Evolutionary conservation across 139 green algal species (phyloP).

Genomic region (Tetraselmis striata): DNA sequence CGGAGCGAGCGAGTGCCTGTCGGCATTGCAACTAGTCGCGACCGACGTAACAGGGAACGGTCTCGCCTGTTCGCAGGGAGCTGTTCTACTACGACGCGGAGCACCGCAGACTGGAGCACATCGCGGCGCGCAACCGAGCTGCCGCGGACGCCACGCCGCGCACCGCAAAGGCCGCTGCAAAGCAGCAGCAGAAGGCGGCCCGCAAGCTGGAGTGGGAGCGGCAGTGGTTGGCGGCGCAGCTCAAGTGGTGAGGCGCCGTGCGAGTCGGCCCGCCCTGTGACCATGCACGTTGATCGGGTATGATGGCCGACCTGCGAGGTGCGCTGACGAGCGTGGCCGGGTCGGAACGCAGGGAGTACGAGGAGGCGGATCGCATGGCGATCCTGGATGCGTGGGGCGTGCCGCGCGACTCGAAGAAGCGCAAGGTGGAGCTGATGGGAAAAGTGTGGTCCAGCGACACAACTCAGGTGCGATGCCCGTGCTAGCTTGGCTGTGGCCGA

Average conservation of each 20-base stretch:
- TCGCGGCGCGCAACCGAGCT: neutral
- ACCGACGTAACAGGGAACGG: no score
- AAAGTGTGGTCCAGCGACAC: constrained; percentile 31
- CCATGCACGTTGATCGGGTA: no score
- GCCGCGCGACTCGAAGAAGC: constrained; percentile 35
- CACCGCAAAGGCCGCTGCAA: neutral
- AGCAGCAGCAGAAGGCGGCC: constrained; percentile 26
- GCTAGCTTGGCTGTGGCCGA: no score
- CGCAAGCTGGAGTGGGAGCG: constrained; percentile 42
- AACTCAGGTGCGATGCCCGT: neutral
- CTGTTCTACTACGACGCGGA: constrained; percentile 54
- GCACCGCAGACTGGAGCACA: constrained; percentile 22
- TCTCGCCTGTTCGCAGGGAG: no score
- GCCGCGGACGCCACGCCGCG: neutral
- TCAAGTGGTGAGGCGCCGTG: constrained; percentile 35
- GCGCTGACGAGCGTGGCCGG: no score
- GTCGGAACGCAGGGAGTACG: constrained; percentile 16
- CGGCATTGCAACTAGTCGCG: no score
- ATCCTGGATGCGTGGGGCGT: constrained; percentile 43
- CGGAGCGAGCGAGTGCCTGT: no score
- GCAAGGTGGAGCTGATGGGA: constrained; percentile 51
- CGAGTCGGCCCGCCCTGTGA: no score
- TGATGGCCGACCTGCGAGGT: no score
- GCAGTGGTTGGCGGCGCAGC: constrained; percentile 38
- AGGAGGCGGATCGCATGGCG: constrained; percentile 30